These are phyloP conservation scores for Ogataea nakhonphanomensis DNA, from an alignment of 805 yeast genomes.

Conservation along the genomic window DNA sequence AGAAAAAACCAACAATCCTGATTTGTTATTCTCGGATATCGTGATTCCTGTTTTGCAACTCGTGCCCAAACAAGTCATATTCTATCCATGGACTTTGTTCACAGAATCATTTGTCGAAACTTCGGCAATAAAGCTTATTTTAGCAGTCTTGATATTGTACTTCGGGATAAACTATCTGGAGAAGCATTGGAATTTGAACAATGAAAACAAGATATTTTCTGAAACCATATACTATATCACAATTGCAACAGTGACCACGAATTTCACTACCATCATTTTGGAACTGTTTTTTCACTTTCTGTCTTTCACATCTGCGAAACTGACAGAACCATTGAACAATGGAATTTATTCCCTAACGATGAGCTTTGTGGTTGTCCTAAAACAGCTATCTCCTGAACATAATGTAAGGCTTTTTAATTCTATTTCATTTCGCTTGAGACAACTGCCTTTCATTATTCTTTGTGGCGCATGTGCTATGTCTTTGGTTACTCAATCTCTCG, in stretches of 20 bases:
- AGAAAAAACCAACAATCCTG: constrained; percentile 19
- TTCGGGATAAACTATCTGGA: constrained; percentile 46
- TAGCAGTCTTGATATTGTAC: constrained; percentile 37
- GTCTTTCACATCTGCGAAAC: constrained; percentile 37
- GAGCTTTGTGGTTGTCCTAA: constrained; percentile 54
- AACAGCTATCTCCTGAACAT: constrained; percentile 58
- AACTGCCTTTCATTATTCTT: constrained; percentile 51
- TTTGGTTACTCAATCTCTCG: constrained; percentile 30
- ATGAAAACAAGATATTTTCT: constrained; percentile 19
- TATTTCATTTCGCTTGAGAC: constrained; percentile 50
- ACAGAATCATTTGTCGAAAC: constrained; percentile 66
- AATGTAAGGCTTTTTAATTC: constrained; percentile 44
- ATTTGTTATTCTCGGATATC: constrained; percentile 38
- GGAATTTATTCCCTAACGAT: constrained; percentile 47
- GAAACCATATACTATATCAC: constrained; percentile 50
- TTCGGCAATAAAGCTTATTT: constrained; percentile 41
- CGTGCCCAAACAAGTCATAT: constrained; percentile 53
- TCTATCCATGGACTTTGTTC: constrained; percentile 61
- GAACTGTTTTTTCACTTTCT: constrained; percentile 28
- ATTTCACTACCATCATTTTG: constrained; percentile 46
- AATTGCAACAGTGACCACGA: constrained; percentile 55
- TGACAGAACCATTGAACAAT: constrained; percentile 48
- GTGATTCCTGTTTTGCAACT: constrained; percentile 54
- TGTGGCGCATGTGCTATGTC: constrained; percentile 30
- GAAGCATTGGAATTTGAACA: constrained; percentile 41